Evolutionary conservation across 129 eudicot genomes (phyloP).

Genomic region (Heracleum sosnowskyi): DNA sequence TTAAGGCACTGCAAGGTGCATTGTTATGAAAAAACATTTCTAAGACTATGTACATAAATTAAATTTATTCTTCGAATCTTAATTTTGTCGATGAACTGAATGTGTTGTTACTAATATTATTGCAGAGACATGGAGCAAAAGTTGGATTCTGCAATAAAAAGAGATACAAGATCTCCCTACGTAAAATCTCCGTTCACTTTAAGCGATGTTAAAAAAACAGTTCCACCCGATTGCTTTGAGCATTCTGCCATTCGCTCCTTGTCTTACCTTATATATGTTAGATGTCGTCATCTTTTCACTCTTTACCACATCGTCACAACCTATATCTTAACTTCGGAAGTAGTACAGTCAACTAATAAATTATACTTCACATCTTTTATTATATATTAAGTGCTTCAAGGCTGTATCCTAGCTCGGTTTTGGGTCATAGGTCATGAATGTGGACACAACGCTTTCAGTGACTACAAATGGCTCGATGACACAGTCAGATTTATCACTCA

Average conservation of each 20-base stretch:
- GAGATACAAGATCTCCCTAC: background rate
- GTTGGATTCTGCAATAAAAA: background rate
- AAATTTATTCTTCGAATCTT: no score
- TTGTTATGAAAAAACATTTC: no score
- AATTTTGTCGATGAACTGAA: no score
- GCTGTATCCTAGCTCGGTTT: background rate
- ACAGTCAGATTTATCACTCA: constrained; percentile 3
- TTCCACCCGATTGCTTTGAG: background rate
- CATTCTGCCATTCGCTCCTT: background rate
- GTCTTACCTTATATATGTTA: background rate
- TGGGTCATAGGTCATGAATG: constrained; percentile 3
- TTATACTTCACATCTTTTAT: background rate
- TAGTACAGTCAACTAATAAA: background rate
- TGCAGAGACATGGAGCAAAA: constrained; percentile 1
- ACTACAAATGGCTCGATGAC: constrained; percentile 5
- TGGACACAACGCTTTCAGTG: background rate
- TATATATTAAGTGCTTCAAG: background rate
- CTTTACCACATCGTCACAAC: background rate
- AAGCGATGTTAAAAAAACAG: background rate
- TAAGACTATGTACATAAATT: no score
- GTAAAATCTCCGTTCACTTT: background rate
- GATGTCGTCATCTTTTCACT: background rate
- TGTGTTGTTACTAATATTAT: background rate
- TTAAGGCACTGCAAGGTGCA: no score
- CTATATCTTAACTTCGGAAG: background rate